A percentile compares a stretch with the other conserved stretches of the same genome.
phyloP scores from a whole-genome alignment of 2,329 filamentous ascomycete genomes.

The Cryphonectria nitschkei region DNA sequence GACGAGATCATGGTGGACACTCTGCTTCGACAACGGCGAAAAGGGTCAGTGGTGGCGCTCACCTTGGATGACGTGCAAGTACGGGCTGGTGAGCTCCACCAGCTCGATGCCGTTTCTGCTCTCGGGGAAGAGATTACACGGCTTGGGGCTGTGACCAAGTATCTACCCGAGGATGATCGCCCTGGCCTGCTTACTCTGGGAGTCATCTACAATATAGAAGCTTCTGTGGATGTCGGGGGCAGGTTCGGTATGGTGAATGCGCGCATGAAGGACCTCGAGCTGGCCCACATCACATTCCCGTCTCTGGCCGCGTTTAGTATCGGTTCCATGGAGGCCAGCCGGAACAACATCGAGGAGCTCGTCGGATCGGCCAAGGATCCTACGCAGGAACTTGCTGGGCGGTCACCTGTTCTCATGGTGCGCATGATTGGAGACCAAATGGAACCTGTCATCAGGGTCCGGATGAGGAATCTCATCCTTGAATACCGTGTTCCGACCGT shows the following conservation, averaged over 20 bases:
- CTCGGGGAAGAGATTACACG: slow-evolving; percentile 80
- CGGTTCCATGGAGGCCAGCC: slow-evolving; percentile 60
- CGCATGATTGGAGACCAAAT: slow-evolving; percentile 93
- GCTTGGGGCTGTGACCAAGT: slow-evolving; percentile 87
- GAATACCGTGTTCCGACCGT: slow-evolving; percentile 88
- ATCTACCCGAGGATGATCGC: slow-evolving; percentile 92
- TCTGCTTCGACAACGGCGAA: slow-evolving; percentile 79
- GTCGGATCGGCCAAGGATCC: slow-evolving; percentile 55
- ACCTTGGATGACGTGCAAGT: slow-evolving; percentile 68
- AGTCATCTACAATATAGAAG: slow-evolving; percentile 65
- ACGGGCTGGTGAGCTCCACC: slow-evolving; percentile 63
- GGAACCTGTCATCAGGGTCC: slow-evolving; percentile 87
- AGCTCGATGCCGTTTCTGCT: slow-evolving; percentile 68
- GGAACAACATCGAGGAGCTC: slow-evolving; percentile 73
- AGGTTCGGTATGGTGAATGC: slow-evolving; percentile 68
- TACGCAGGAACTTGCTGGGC: slow-evolving; percentile 32
- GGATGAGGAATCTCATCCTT: slow-evolving; percentile 79
- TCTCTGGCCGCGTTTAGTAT: slow-evolving; percentile 80
- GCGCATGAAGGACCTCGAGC: slow-evolving; percentile 65
- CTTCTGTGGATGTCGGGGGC: slow-evolving; percentile 66
- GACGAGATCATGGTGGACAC: slow-evolving; percentile 96
- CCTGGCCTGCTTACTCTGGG: slow-evolving; percentile 82
- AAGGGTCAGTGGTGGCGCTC: slow-evolving; percentile 80
- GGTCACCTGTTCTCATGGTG: slow-evolving; percentile 72
- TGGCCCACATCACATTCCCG: slow-evolving; percentile 83